These are phyloP conservation scores for Xylaria flabelliformis DNA, from an alignment of 495 filamentous ascomycete genomes.

Conservation along the genomic window DNA sequence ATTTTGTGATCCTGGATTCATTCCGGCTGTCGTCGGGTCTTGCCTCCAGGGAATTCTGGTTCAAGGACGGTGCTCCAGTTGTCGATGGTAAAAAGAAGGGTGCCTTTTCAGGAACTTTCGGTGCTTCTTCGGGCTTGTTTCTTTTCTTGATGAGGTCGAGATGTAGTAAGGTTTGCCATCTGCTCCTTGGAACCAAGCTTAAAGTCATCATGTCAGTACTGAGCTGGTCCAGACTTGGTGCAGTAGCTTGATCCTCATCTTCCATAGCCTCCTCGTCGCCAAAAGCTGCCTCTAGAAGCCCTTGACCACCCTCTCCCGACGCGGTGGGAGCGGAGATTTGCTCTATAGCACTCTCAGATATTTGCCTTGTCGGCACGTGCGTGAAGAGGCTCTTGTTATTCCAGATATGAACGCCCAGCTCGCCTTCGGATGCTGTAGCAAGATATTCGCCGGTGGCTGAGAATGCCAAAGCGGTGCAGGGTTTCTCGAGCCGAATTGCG, in stretches of 20 bases:
- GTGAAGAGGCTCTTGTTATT: slow-evolving; percentile 90
- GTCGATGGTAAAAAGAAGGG: slow-evolving; percentile 93
- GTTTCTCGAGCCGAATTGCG: slow-evolving; percentile 74
- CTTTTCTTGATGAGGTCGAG: slow-evolving; percentile 89
- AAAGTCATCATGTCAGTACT: slow-evolving; percentile 82
- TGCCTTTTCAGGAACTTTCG: slow-evolving; percentile 90
- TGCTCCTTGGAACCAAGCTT: slow-evolving; percentile 83
- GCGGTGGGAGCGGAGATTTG: slow-evolving; percentile 68
- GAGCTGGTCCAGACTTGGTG: slow-evolving; percentile 73
- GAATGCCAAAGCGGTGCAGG: slow-evolving; percentile 84
- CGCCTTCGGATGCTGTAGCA: slow-evolving; percentile 82
- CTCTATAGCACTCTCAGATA: slow-evolving; percentile 75
- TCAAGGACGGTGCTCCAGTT: slow-evolving; percentile 44
- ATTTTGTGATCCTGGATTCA: slow-evolving; percentile 48
- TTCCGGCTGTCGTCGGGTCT: slow-evolving; percentile 29
- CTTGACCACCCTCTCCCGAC: slow-evolving; percentile 83
- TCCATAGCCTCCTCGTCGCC: slow-evolving; percentile 53
- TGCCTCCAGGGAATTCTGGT: slow-evolving; percentile 30
- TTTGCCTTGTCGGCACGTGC: slow-evolving; percentile 80
- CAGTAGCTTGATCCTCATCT: slow-evolving; percentile 53
- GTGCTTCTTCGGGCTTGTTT: slow-evolving; percentile 91
- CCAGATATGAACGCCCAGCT: slow-evolving; percentile 91
- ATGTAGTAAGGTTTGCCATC: slow-evolving; percentile 92
- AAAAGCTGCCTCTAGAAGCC: slow-evolving; percentile 70
- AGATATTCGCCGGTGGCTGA: slow-evolving; percentile 90